A percentile compares a stretch with the other conserved stretches of the same genome.
phyloP scores from a whole-genome alignment of 129 eudicot genomes.

The Lonicera japonica region DNA sequence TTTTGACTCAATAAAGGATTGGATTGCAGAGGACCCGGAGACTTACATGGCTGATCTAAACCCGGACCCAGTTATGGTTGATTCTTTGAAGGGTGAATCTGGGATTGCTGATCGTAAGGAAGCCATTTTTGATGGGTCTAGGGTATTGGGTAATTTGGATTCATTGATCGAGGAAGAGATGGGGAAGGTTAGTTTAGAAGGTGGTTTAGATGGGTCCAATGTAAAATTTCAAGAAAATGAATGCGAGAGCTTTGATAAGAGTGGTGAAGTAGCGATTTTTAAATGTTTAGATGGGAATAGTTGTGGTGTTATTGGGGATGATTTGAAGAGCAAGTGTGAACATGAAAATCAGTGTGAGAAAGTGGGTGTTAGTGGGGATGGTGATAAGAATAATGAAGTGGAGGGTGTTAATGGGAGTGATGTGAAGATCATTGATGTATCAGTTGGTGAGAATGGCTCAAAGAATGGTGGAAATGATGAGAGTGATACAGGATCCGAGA shows the following conservation, averaged over 20 bases:
- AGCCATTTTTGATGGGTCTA: constrained; percentile 12
- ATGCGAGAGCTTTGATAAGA: neutral
- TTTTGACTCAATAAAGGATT: constrained; percentile 38
- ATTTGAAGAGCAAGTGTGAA: constrained; percentile 4
- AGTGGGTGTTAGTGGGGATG: constrained; percentile 9
- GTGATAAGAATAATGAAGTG: constrained; percentile 8
- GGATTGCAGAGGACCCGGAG: constrained; percentile 30
- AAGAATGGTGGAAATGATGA: constrained; percentile 21
- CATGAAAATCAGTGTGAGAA: constrained; percentile 3
- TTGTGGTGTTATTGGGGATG: neutral
- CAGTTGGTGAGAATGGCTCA: neutral
- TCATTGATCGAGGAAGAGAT: constrained; percentile 44
- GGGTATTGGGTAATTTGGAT: constrained; percentile 26
- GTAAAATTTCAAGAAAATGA: neutral
- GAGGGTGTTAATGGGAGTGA: constrained; percentile 9
- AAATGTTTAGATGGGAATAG: neutral
- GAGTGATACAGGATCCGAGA: constrained; percentile 32
- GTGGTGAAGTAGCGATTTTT: neutral
- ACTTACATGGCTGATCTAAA: constrained; percentile 12
- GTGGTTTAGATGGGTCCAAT: neutral
- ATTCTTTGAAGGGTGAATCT: neutral
- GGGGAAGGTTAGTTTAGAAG: constrained; percentile 46
- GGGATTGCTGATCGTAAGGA: neutral
- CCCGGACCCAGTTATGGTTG: neutral
- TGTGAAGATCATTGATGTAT: neutral